Percentiles rank a stretch among this genome's conserved stretches.
Evolutionary conservation across 345 rosid species (phyloP).

Genomic region (Eucalyptus caleyi): DNA sequence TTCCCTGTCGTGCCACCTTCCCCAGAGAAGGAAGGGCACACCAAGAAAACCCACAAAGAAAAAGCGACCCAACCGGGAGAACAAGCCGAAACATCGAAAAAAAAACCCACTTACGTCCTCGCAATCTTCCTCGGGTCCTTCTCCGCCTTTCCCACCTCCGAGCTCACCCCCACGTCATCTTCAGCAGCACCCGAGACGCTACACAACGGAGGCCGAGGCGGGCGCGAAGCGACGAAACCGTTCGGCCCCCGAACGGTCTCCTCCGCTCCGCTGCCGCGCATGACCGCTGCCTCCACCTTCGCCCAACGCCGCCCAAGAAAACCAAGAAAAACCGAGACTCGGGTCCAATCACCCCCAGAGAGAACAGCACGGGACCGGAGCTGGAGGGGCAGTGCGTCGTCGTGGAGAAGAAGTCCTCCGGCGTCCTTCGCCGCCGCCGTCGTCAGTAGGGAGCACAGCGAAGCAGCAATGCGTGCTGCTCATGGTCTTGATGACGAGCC

Average conservation of each 20-base stretch:
- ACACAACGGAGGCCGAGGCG: not conserved
- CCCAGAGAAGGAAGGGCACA: not conserved
- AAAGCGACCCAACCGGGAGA: not conserved
- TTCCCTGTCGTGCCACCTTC: not conserved
- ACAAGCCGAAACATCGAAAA: not conserved
- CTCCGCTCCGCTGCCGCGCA: not conserved
- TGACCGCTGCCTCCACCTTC: not conserved
- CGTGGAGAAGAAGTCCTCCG: not conserved
- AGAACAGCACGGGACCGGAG: not conserved
- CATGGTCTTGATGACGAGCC: not conserved
- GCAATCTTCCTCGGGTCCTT: conserved; percentile 63
- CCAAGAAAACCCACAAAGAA: not conserved
- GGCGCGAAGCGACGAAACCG: not conserved
- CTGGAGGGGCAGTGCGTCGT: not conserved
- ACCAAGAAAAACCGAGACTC: not conserved
- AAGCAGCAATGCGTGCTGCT: not conserved
- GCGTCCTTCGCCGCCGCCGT: not conserved
- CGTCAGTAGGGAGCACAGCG: not conserved
- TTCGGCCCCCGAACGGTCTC: not conserved
- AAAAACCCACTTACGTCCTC: conserved; percentile 14
- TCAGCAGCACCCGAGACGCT: not conserved
- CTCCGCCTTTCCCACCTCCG: not conserved
- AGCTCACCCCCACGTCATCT: not conserved
- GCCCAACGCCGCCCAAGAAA: not conserved
- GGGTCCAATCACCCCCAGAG: not conserved